phyloP scores from a whole-genome alignment of 2,329 filamentous ascomycete species.

The Talaromyces rugulosus region DNA sequence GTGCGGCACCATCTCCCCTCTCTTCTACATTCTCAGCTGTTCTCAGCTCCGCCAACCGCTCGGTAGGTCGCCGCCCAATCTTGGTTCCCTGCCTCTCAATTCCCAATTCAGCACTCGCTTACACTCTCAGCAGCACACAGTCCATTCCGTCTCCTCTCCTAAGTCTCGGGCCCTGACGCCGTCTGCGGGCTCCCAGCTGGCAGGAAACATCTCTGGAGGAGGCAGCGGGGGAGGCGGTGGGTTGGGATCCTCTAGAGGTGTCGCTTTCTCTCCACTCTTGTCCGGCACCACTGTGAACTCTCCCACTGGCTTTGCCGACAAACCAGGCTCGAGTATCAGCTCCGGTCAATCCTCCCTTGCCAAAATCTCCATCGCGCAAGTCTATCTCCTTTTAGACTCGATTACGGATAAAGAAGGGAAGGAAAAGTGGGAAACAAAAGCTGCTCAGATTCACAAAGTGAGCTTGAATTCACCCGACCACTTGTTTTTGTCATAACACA shows the following conservation, averaged over 20 bases:
- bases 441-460: constrained; percentile 89
- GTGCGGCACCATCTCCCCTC: constrained; percentile 48
- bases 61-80: constrained; percentile 31
- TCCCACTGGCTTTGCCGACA: constrained; percentile 49
- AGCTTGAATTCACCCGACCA: constrained; percentile 21
- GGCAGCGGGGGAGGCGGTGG: constrained; percentile 48
- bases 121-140: constrained; percentile 49
- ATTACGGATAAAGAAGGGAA: constrained; percentile 92
- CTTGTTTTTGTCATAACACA: not conserved
- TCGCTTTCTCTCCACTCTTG: constrained; percentile 57
- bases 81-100: not conserved
- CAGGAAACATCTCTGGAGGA: constrained; percentile 49
- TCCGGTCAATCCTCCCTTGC: constrained; percentile 62
- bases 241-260: constrained; percentile 54
- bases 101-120: constrained; percentile 45
- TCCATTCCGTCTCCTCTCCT: constrained; percentile 53
- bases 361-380: constrained; percentile 92
- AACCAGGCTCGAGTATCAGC: constrained; percentile 41
- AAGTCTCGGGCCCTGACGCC: constrained; percentile 54
- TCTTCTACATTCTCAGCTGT: constrained; percentile 51
- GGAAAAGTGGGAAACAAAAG: constrained; percentile 87
- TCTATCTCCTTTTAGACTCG: constrained; percentile 88
- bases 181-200: constrained; percentile 52
- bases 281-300: constrained; percentile 53
- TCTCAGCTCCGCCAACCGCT: constrained; percentile 47